A percentile compares a stretch with the other conserved stretches of the same genome.
These are phyloP conservation scores for Scedosporium apiospermum DNA, from an alignment of 2,329 filamentous ascomycete genomes.

Conservation along the genomic window DNA sequence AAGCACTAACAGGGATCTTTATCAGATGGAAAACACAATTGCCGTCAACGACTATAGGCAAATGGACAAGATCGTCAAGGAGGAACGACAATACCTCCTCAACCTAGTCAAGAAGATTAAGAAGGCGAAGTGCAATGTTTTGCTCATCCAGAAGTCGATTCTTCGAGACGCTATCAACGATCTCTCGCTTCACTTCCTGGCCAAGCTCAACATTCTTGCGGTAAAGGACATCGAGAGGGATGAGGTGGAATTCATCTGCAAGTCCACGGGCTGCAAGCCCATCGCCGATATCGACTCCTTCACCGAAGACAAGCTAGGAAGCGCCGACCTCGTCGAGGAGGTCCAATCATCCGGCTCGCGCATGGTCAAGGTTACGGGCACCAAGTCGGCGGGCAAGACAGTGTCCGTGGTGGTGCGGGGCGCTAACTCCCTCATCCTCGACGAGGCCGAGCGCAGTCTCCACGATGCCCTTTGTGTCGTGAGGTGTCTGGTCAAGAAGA, in stretches of 20 bases:
- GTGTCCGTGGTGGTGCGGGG: conserved; percentile 91
- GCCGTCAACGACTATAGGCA: conserved; percentile 98
- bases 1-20: conserved; percentile 11
- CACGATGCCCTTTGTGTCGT: conserved; percentile 98
- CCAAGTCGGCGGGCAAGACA: conserved; percentile 75
- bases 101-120: conserved; percentile 99
- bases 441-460: conserved; percentile 92
- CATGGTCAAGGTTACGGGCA: conserved; percentile 90
- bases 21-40: conserved; percentile 96
- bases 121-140: conserved; percentile 98
- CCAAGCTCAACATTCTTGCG: conserved; percentile 89
- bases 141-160: conserved; percentile 97
- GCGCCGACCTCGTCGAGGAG: conserved; percentile 90
- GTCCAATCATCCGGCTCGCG: conserved; percentile 77
- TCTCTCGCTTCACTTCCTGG: conserved; percentile 91
- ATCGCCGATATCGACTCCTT: conserved; percentile 98
- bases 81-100: conserved; percentile 93
- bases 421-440: conserved; percentile 87
- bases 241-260: conserved; percentile 99
- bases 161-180: conserved; percentile 97
- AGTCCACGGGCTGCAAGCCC: conserved; percentile 96
- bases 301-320: conserved; percentile 94
- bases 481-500: conserved; percentile 97
- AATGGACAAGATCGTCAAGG: conserved; percentile 99
- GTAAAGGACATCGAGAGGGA: conserved; percentile 98